Base-by-base conservation (phyloP, 2,329 filamentous ascomycete species). In the Exophiala sideris region DNA sequence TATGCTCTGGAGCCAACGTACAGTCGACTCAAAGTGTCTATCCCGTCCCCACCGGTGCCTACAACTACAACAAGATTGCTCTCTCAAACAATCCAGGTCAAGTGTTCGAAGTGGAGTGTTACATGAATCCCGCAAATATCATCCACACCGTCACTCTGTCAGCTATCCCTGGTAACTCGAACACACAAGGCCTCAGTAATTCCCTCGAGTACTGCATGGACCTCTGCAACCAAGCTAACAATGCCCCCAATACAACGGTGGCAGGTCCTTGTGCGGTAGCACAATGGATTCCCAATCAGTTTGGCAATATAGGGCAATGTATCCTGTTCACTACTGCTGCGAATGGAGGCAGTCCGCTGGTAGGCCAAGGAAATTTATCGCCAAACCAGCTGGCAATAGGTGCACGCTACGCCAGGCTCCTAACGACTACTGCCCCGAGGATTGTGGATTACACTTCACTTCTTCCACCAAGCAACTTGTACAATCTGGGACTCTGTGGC, bases 61-160 rank as follows among this genome's bases (percentile, higher is more conserved):
- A 56, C 32, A 59, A 59, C 32, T 56, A 56, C 21, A 44, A 53
- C 14, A 59, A 59, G 42, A 46, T 59, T n/a, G 52, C 48, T 3
- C 18, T 59, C 6, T 41, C 48, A 8, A 45, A 51, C 46, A 32
- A 29, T 5, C 48, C 49, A 29, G 48, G 12, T 18, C 10, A 14
- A 5, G 52, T 53, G 1, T 56, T 53, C 18, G 56, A 59, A 33
- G 38, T 59, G 12, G 48, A 56, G 40, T 59, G 56, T 45, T 53
- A 34, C 18, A 55, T 52, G 56, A 47, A n/a, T n/a, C n/a, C n/a
- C n/a, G n/a, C n/a, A n/a, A n/a, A n/a, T n/a, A n/a, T n/a, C n/a
- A n/a, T n/a, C n/a, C n/a, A n/a, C n/a, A n/a, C n/a, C n/a, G n/a
- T n/a, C n/a, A n/a, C n/a, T n/a, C n/a, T n/a, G n/a, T n/a, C 14